phyloP scores from a whole-genome alignment of 805 yeast genomes.

The Cyberlindnera misumaiensis region DNA sequence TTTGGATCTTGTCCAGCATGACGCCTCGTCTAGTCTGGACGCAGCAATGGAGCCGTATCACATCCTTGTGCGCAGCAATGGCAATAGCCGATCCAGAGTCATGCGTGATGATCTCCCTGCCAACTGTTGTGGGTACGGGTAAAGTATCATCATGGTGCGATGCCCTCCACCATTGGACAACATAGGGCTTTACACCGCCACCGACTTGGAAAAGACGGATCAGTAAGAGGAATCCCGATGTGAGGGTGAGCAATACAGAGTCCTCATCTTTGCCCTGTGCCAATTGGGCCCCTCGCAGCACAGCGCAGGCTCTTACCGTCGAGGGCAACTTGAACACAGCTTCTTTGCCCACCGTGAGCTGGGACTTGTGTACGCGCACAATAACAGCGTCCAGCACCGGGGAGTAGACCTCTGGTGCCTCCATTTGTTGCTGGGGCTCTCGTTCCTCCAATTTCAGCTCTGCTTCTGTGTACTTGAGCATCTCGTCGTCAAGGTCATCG shows the following conservation, averaged over 20 bases:
- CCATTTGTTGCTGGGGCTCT: conserved; percentile 3
- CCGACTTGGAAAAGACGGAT: conserved; percentile 28
- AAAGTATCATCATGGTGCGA: conserved; percentile 8
- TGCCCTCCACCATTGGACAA: conserved; percentile 45
- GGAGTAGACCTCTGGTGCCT: not conserved
- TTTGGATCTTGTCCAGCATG: conserved; percentile 31
- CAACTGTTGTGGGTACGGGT: conserved; percentile 18
- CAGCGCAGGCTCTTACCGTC: conserved; percentile 12
- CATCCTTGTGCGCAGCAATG: conserved; percentile 30
- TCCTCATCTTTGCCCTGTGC: conserved; percentile 25
- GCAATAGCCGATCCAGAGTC: conserved; percentile 33
- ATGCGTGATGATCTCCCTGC: conserved; percentile 29
- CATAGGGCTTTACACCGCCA: conserved; percentile 28
- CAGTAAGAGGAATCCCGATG: conserved; percentile 33
- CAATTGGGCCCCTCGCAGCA: conserved; percentile 14
- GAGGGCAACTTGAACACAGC: conserved; percentile 8
- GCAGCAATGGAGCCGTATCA: conserved; percentile 33
- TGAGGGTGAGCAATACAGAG: conserved; percentile 31
- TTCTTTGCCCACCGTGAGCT: conserved; percentile 14
- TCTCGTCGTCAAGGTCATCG: conserved; percentile 17
- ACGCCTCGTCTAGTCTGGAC: conserved; percentile 32
- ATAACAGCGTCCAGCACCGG: conserved; percentile 13
- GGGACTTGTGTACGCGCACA: conserved; percentile 10
- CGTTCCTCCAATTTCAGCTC: no score
- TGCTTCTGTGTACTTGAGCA: conserved; percentile 9